Conservation (phyloP, 495 filamentous ascomycete genomes). For the Xylaria telfairii region DNA sequence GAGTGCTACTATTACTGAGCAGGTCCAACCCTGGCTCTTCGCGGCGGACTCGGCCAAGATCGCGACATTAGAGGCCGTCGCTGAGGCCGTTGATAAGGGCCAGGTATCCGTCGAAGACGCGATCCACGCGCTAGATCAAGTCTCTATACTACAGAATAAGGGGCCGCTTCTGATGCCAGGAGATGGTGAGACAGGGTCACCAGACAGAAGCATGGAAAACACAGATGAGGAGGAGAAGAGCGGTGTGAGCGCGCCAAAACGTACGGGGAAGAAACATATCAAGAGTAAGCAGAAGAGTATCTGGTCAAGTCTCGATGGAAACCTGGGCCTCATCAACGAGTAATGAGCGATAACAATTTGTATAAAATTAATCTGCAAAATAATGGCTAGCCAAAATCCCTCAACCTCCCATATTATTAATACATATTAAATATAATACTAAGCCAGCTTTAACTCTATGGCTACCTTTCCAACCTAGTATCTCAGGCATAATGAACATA, state of each 20-base stretch:
- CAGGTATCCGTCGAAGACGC: slow-evolving; percentile 51
- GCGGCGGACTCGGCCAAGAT: slow-evolving; percentile 58
- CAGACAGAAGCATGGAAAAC: slow-evolving; percentile 45
- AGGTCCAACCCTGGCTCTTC: slow-evolving; percentile 56
- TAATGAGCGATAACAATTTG: slow-evolving; percentile 21
- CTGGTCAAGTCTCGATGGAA: slow-evolving; percentile 53
- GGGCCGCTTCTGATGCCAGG: slow-evolving; percentile 26
- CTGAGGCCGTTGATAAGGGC: slow-evolving; percentile 55
- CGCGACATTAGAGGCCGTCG: slow-evolving; percentile 51
- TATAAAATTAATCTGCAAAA: neutral
- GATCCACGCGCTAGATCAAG: slow-evolving; percentile 47
- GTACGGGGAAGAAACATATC: slow-evolving; percentile 33
- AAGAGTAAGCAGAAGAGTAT: slow-evolving; percentile 39
- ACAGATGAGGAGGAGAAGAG: slow-evolving; percentile 38
- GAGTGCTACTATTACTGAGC: slow-evolving; percentile 40
- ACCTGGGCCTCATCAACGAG: slow-evolving; percentile 49
- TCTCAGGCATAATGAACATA: too few relatives aligned
- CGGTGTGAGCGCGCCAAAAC: slow-evolving; percentile 32
- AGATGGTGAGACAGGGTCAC: slow-evolving; percentile 27
- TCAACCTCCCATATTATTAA: neutral
- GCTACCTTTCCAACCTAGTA: neutral
- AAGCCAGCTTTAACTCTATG: neutral
- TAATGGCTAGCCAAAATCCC: too few relatives aligned
- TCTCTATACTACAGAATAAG: slow-evolving; percentile 45
- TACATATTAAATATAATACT: neutral